Conservation (phyloP, 257 asterid species). For the Craterostigma plantagineum region DNA sequence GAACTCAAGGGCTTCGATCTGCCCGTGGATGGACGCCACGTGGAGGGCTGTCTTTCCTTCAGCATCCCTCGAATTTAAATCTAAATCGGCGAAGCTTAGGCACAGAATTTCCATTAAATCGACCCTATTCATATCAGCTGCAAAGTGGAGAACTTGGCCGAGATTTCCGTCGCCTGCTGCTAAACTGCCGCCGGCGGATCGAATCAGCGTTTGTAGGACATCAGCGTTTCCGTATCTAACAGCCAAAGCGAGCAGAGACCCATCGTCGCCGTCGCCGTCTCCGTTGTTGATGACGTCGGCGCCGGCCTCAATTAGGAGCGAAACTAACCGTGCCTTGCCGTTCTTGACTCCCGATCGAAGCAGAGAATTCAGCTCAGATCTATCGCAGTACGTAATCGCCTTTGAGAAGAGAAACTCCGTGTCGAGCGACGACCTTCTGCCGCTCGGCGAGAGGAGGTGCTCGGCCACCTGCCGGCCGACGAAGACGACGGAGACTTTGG, state of each 20-base stretch:
- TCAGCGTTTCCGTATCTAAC: conserved; percentile 29
- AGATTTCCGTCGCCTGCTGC: conserved; percentile 11
- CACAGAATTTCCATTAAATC: conserved; percentile 44
- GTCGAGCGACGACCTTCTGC: conserved; percentile 19
- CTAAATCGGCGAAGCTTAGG: conserved; percentile 23
- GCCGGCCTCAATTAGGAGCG: conserved; percentile 40
- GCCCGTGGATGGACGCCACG: conserved; percentile 29
- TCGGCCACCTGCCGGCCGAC: conserved; percentile 46
- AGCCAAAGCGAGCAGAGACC: conserved; percentile 26
- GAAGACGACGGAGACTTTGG: conserved; percentile 27
- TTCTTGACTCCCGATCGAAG: conserved; percentile 22
- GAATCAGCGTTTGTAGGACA: conserved; percentile 24
- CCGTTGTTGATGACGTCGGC: conserved; percentile 28
- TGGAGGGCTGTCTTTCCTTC: conserved; percentile 43
- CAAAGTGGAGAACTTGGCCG: conserved; percentile 29
- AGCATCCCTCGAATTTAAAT: conserved; percentile 24
- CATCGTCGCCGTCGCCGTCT: conserved; percentile 10
- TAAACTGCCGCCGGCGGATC: conserved; percentile 38
- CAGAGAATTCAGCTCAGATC: conserved; percentile 25
- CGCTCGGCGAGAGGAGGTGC: conserved; percentile 23
- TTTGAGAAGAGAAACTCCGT: conserved; percentile 16
- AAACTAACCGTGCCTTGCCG: conserved; percentile 22
- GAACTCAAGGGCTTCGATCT: conserved; percentile 23
- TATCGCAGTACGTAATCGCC: conserved; percentile 35
- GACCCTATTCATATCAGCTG: conserved; percentile 22